phyloP scores from a whole-genome alignment of 2,329 filamentous ascomycete species.

The Diaporthe citri region DNA sequence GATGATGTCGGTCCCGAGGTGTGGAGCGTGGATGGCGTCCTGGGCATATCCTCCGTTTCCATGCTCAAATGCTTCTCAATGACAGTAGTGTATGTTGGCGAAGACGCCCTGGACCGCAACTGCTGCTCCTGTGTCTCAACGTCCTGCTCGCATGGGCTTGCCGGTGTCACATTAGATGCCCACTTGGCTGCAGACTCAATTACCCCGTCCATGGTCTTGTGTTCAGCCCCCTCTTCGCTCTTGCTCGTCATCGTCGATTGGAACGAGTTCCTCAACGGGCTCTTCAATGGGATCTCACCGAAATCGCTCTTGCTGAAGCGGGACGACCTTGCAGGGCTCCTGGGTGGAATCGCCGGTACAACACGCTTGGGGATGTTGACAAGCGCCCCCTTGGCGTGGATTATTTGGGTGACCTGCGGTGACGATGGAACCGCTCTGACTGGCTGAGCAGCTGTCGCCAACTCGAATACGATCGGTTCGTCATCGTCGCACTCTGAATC shows the following conservation, averaged over 20 bases:
- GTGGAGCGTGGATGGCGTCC: constrained; percentile 41
- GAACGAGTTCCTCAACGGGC: constrained; percentile 65
- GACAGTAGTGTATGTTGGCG: constrained; percentile 46
- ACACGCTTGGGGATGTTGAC: constrained; percentile 87
- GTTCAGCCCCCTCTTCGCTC: constrained; percentile 34
- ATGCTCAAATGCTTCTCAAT: constrained; percentile 41
- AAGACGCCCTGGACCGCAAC: constrained; percentile 42
- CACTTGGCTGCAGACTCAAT: constrained; percentile 28
- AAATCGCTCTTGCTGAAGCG: constrained; percentile 67
- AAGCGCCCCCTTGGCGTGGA: constrained; percentile 80
- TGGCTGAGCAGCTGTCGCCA: constrained; percentile 69
- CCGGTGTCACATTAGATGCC: constrained; percentile 33
- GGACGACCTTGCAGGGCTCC: constrained; percentile 77
- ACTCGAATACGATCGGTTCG: constrained; percentile 77
- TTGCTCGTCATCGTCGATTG: constrained; percentile 44
- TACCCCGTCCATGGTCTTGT: constrained; percentile 35
- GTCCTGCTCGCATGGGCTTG: constrained; percentile 35
- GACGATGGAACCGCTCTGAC: constrained; percentile 70
- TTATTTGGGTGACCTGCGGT: constrained; percentile 75
- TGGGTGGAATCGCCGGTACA: constrained; percentile 81
- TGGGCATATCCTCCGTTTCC: constrained; percentile 38
- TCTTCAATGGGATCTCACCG: constrained; percentile 68
- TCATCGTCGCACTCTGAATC: constrained; percentile 65
- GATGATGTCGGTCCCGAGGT: constrained; percentile 44
- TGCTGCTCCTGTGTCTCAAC: constrained; percentile 34